Percentiles rank a stretch among this genome's conserved stretches.
Evolutionary conservation across 495 filamentous ascomycete genomes (phyloP).

Genomic region (Hypoxylon intermedium): DNA sequence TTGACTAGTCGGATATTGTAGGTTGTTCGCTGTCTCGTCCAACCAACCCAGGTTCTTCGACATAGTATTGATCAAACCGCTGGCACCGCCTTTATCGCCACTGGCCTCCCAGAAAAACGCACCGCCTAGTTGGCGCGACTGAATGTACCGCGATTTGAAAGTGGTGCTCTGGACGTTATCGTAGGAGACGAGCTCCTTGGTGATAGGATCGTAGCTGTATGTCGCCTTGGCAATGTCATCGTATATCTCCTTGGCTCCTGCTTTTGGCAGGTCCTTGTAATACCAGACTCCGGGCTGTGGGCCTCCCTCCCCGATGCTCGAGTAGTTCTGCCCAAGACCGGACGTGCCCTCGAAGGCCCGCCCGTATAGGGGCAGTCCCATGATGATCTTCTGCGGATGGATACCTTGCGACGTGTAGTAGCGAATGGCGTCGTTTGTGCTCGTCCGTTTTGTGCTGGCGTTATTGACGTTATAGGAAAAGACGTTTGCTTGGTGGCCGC

Average conservation of each 20-base stretch:
- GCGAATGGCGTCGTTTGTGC: slow-evolving; percentile 67
- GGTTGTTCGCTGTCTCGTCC: slow-evolving; percentile 66
- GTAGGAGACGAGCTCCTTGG: slow-evolving; percentile 74
- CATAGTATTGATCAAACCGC: slow-evolving; percentile 69
- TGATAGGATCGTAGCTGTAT: slow-evolving; percentile 70
- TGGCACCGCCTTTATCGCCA: slow-evolving; percentile 67
- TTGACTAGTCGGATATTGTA: slow-evolving; percentile 71
- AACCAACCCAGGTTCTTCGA: slow-evolving; percentile 59
- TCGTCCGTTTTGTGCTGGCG: slow-evolving; percentile 67
- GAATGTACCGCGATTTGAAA: slow-evolving; percentile 71
- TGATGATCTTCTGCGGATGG: slow-evolving; percentile 69
- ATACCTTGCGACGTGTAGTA: slow-evolving; percentile 73
- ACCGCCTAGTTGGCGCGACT: slow-evolving; percentile 70
- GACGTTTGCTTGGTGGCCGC: slow-evolving; percentile 81
- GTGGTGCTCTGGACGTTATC: slow-evolving; percentile 68
- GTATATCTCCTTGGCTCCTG: slow-evolving; percentile 54
- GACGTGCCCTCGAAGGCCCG: slow-evolving; percentile 75
- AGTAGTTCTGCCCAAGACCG: slow-evolving; percentile 72
- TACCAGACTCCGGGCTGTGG: slow-evolving; percentile 85
- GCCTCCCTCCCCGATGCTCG: slow-evolving; percentile 67
- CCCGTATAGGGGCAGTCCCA: slow-evolving; percentile 89
- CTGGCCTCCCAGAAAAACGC: slow-evolving; percentile 93
- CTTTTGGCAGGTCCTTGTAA: slow-evolving; percentile 67
- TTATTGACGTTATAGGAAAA: slow-evolving; percentile 61
- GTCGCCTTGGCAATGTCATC: slow-evolving; percentile 65